Evolutionary conservation across 2,329 filamentous ascomycete species (phyloP).

Genomic region (Colletotrichum cereale): DNA sequence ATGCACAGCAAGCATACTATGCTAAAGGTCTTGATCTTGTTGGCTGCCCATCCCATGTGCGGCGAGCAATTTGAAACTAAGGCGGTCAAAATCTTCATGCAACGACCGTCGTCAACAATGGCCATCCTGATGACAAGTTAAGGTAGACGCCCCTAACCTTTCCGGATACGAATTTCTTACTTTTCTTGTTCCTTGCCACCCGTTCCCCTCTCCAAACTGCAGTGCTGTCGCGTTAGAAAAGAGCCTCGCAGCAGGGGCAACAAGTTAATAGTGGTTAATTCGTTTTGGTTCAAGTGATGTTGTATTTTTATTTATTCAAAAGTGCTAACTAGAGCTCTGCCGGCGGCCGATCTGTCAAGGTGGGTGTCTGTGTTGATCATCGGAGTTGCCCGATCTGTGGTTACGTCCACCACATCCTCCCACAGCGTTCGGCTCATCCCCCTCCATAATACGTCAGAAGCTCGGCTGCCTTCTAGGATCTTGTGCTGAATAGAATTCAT

Average conservation of each 20-base stretch:
- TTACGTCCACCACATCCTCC: no score
- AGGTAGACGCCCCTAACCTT: not conserved
- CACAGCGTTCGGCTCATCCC: conserved; percentile 6
- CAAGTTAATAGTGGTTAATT: no score
- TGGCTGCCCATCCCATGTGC: conserved; percentile 21
- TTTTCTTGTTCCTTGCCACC: not conserved
- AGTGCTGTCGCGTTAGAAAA: not conserved
- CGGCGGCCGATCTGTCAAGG: no score
- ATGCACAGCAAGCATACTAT: conserved; percentile 2
- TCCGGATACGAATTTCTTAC: conserved; percentile 15
- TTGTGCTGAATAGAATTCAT: not conserved
- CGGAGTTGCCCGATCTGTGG: no score
- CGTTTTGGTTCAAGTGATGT: no score
- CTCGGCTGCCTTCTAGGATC: not conserved
- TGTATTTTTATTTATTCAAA: no score
- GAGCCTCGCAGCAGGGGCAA: no score
- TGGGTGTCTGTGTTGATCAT: no score
- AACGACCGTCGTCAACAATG: not conserved
- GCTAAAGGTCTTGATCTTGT: not conserved
- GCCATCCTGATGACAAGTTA: conserved; percentile 5
- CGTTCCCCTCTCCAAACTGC: not conserved
- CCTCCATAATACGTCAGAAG: conserved; percentile 22
- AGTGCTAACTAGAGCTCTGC: no score
- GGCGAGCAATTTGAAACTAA: conserved; percentile 29
- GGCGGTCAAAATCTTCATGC: conserved; percentile 23